Conservation (phyloP, 2,329 filamentous ascomycete genomes). For the Ophiostoma sp. region DNA sequence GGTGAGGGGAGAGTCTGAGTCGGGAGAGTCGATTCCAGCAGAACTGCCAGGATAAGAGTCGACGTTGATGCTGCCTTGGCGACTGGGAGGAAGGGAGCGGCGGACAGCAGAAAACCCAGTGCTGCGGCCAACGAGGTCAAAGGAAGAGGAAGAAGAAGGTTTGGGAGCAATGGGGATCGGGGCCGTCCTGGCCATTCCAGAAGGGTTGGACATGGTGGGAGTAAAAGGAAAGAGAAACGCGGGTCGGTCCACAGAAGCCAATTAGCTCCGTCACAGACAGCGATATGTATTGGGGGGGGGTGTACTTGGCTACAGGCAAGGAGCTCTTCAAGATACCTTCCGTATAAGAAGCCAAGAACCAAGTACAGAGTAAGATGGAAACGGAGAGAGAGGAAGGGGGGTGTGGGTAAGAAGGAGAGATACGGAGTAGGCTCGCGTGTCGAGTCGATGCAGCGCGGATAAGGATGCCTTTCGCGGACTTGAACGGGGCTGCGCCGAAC, state of each 20-base stretch:
- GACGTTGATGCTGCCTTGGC: conserved; percentile 46
- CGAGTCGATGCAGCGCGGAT: conserved; percentile 3
- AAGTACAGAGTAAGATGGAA: neutral
- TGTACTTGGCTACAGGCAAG: conserved; percentile 15
- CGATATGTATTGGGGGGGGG: conserved; percentile 19
- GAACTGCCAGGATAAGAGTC: conserved; percentile 48
- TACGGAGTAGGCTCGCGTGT: neutral
- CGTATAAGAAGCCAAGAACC: neutral
- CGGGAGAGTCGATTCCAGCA: conserved; percentile 49
- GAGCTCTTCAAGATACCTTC: neutral
- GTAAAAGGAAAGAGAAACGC: conserved; percentile 25
- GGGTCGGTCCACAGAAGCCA: conserved; percentile 8
- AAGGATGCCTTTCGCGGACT: conserved; percentile 9
- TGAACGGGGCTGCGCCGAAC: conserved; percentile 13
- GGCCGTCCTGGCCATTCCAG: conserved; percentile 54
- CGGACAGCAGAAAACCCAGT: conserved; percentile 24
- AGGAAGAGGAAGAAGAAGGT: conserved; percentile 38
- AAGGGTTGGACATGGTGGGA: conserved; percentile 49
- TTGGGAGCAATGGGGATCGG: conserved; percentile 63
- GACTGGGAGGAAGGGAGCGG: conserved; percentile 38
- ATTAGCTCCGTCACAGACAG: conserved; percentile 15
- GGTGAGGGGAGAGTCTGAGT: conserved; percentile 43
- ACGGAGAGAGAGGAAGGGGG: conserved; percentile 17
- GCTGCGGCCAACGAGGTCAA: conserved; percentile 32
- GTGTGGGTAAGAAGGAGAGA: conserved; percentile 18